These are phyloP conservation scores for Aspergillus chevalieri DNA, from an alignment of 2,329 filamentous ascomycete species.

Conservation along the genomic window DNA sequence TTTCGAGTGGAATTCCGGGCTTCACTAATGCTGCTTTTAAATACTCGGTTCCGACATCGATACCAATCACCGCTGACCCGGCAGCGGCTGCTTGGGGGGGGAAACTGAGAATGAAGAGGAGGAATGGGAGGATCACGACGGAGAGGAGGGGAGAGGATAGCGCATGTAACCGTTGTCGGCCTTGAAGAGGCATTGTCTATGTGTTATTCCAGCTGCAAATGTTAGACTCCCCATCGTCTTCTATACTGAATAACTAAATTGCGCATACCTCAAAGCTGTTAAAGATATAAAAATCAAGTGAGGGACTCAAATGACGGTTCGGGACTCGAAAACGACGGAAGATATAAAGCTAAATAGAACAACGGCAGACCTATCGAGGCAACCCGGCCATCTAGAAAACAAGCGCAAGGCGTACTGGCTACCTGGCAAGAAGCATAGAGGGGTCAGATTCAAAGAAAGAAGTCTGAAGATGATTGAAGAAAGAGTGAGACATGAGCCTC, in stretches of 20 bases:
- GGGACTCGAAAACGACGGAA: constrained; percentile 5
- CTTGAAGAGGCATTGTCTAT: constrained; percentile 27
- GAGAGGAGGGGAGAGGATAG: constrained; percentile 32
- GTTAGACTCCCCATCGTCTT: constrained; percentile 2
- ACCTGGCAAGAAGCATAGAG: constrained; percentile 25
- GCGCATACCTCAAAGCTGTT: constrained; percentile 1
- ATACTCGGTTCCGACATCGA: constrained; percentile 94
- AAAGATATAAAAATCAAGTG: not conserved
- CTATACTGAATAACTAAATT: not conserved
- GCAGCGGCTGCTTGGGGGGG: constrained; percentile 54
- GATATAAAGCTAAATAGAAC: not conserved
- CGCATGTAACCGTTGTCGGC: constrained; percentile 20
- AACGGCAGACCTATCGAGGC: constrained; percentile 4
- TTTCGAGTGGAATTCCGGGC: constrained; percentile 93
- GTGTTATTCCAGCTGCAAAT: constrained; percentile 14
- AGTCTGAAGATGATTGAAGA: constrained; percentile 4
- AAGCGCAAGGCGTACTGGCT: constrained; percentile 23
- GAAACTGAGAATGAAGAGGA: constrained; percentile 50
- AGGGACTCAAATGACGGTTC: constrained; percentile 7
- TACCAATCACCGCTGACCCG: constrained; percentile 74
- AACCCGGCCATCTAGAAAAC: constrained; percentile 21
- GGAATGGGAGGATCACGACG: constrained; percentile 43
- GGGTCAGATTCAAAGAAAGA: constrained; percentile 2
- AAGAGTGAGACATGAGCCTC: constrained; percentile 5
- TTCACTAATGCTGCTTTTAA: constrained; percentile 95